Percentiles rank a stretch among this genome's conserved stretches.
Evolutionary conservation across 225 moss, liverwort and hornwort species (phyloP).

Genomic region (Takakia lepidozioides): DNA sequence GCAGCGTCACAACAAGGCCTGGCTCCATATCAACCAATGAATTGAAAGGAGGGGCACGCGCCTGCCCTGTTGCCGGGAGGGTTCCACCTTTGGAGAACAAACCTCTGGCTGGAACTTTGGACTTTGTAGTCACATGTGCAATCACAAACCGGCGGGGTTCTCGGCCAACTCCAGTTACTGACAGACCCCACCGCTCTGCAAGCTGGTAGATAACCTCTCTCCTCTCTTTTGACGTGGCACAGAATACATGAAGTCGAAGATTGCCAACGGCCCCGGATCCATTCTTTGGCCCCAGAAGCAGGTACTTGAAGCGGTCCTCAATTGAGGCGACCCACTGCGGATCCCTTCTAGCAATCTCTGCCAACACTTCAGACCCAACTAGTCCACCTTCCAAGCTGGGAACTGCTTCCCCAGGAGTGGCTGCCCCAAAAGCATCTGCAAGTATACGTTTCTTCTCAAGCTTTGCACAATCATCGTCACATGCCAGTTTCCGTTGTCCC

Average conservation of each 20-base stretch:
- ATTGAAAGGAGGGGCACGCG: slow-evolving; percentile 64
- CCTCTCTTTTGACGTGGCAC: slow-evolving; percentile 69
- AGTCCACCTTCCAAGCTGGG: slow-evolving; percentile 53
- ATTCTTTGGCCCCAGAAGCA: slow-evolving; percentile 72
- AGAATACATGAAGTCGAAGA: slow-evolving; percentile 74
- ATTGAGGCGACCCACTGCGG: slow-evolving; percentile 85
- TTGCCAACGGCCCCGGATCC: slow-evolving; percentile 33
- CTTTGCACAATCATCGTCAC: slow-evolving; percentile 83
- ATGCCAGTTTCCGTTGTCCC: slow-evolving; percentile 77
- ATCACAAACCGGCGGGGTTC: slow-evolving; percentile 83
- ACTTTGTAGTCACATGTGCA: slow-evolving; percentile 67
- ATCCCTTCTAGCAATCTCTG: slow-evolving; percentile 75
- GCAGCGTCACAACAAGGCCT: slow-evolving; percentile 71
- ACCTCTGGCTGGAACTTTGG: slow-evolving; percentile 67
- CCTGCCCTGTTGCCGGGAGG: slow-evolving; percentile 37
- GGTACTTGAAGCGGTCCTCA: slow-evolving; percentile 78
- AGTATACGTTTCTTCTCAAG: slow-evolving; percentile 81
- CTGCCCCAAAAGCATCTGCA: slow-evolving; percentile 93
- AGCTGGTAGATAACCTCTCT: slow-evolving; percentile 76
- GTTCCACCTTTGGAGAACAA: slow-evolving; percentile 51
- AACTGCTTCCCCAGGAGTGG: slow-evolving; percentile 51
- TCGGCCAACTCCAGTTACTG: slow-evolving; percentile 64
- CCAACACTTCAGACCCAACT: slow-evolving; percentile 63
- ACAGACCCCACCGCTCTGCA: slow-evolving; percentile 80
- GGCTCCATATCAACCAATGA: slow-evolving; percentile 85